Evolutionary conservation across 148 eudicot species (phyloP), one percentile per base, ranked within the genome.

Genomic region (Camellia sinensis): DNA sequence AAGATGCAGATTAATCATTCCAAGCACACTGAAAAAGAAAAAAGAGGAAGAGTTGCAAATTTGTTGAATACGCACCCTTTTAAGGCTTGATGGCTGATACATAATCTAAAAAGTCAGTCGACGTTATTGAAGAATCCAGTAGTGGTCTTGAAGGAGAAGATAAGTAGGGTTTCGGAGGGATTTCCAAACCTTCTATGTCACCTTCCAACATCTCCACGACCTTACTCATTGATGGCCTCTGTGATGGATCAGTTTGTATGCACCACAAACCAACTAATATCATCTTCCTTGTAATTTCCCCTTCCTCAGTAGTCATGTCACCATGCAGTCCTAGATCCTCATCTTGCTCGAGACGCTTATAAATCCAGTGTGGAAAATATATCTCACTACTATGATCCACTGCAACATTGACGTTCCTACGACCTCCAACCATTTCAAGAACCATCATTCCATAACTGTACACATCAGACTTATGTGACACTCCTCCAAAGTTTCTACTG

Each of bases 121-220:
- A 15, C 15, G 21, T 68, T 5, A 40, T 13, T 6, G 72, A 68
- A 43, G 50, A 68, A 14, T 15, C 19, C 43, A 2, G 0, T 68
- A 45, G 18, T 11, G 79, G 12, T 13, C 43, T 64, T 77, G 69
- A 5, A 19, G 79, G 79, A 64, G 71, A 77, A 63, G 5, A n/a
- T 0, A 77, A 46, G 71, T 41, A 64, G 5, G 79, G 70, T 11
- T 48, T 77, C 17, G 79, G 79, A 5, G 79, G 79, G 12, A 77
- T 64, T 22, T 63, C 7, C 70, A 77, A n/a, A 19, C 68, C 43
- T 14, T 77, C n/a, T 41, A 48, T 44, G 41, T 44, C 19, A 8
- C 79, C 79, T 41, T 77, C 79, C 60, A 77, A 48, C 79, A 77
- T 77, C 13, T 77, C 79, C 7, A 77, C n/a, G 57, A 77, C 79